A percentile compares a stretch with the other conserved stretches of the same genome.
These are phyloP conservation scores for Aspergillus asperescens DNA, from an alignment of 495 filamentous ascomycete genomes.

Conservation along the genomic window DNA sequence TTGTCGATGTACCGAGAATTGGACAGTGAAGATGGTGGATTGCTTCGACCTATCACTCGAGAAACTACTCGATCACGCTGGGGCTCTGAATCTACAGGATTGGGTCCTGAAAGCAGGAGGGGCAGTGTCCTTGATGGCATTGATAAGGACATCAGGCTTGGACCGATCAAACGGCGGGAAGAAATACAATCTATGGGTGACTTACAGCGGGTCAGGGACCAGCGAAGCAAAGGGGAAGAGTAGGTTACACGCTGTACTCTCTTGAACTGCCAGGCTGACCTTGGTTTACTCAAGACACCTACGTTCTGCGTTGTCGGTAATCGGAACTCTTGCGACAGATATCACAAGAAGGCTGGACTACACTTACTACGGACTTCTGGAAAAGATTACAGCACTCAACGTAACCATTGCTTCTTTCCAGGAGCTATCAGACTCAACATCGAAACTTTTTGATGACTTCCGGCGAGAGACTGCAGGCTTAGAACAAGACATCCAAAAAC, in stretches of 20 bases:
- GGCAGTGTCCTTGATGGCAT: constrained; percentile 30
- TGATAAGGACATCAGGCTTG: constrained; percentile 29
- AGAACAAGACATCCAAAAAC: constrained; percentile 55
- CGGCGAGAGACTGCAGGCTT: constrained; percentile 54
- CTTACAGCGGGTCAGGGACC: constrained; percentile 36
- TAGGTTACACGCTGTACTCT: constrained; percentile 18
- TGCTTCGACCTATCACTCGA: constrained; percentile 29
- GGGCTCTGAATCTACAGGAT: constrained; percentile 31
- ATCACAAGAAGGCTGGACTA: constrained; percentile 74
- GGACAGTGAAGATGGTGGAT: constrained; percentile 30
- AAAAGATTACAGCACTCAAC: constrained; percentile 66
- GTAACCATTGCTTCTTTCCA: constrained; percentile 63
- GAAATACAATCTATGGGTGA: constrained; percentile 40
- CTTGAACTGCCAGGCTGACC: background rate
- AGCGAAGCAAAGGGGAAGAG: constrained; percentile 45
- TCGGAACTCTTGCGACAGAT: constrained; percentile 43
- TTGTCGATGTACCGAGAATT: constrained; percentile 36
- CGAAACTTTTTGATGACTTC: constrained; percentile 58
- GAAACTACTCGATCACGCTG: constrained; percentile 33
- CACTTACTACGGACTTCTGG: constrained; percentile 78
- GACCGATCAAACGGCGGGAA: constrained; percentile 24
- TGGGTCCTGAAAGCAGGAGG: constrained; percentile 26
- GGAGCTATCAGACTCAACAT: constrained; percentile 59
- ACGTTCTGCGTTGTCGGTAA: constrained; percentile 31
- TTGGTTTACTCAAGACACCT: constrained; percentile 27